Conservation (phyloP, 2,329 filamentous ascomycete genomes). For the Daldinia sp. region DNA sequence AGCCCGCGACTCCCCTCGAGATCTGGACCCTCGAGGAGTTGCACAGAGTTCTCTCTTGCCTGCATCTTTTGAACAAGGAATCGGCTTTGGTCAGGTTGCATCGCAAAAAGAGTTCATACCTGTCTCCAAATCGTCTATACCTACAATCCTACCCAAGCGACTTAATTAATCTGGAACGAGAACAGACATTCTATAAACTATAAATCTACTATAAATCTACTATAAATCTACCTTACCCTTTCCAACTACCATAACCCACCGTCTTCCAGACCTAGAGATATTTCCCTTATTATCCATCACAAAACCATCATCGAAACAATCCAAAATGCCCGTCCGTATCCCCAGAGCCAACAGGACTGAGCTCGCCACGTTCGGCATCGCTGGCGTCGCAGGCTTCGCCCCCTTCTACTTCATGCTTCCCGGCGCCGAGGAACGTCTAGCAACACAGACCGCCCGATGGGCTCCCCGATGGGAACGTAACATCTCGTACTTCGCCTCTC, state of each 20-base stretch:
- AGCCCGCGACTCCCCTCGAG: constrained; percentile 2
- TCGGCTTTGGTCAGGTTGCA: not conserved
- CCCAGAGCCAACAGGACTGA: constrained; percentile 59
- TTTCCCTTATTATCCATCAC: constrained; percentile 25
- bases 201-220: too few relatives aligned
- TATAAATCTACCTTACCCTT: too few relatives aligned
- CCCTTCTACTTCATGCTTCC: constrained; percentile 67
- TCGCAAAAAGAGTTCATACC: not conserved
- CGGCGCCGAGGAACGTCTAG: constrained; percentile 62
- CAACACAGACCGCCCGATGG: constrained; percentile 64
- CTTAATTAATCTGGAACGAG: constrained; percentile 11
- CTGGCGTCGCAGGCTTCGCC: constrained; percentile 61
- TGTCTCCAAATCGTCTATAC: not conserved
- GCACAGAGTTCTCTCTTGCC: constrained; percentile 6
- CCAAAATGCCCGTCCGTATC: constrained; percentile 61
- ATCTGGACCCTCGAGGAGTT: not conserved
- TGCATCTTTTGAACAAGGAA: constrained; percentile 9
- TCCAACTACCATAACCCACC: constrained; percentile 11
- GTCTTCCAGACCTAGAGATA: constrained; percentile 5
- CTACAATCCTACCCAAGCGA: not conserved
- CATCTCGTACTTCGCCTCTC: constrained; percentile 61
- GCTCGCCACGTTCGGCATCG: constrained; percentile 61
- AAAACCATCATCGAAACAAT: constrained; percentile 29
- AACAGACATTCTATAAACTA: not conserved
- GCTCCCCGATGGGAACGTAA: constrained; percentile 68